These are phyloP conservation scores for Tilletia walkeri DNA, from an alignment of 1,284 basidiomycete genomes.

Conservation along the genomic window DNA sequence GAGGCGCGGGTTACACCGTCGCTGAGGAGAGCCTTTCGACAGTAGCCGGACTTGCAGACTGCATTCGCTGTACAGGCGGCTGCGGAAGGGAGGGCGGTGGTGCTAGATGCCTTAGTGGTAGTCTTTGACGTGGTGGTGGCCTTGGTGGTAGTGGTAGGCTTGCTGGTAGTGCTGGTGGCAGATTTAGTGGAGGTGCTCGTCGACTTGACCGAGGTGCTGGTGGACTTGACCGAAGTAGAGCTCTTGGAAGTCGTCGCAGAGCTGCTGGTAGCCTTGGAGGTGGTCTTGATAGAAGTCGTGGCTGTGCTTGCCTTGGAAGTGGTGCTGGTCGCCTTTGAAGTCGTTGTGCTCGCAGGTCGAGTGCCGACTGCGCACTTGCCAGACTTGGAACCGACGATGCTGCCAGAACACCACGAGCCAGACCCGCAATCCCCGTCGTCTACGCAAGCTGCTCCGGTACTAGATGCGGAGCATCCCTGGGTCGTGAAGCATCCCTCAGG, in stretches of 20 bases:
- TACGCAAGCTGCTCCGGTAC: background rate
- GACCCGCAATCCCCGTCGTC: background rate
- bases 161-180: background rate
- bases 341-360: background rate
- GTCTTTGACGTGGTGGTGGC: background rate
- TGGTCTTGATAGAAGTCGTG: background rate
- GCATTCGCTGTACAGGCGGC: constrained; percentile 1
- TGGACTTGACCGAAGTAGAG: background rate
- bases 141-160: background rate
- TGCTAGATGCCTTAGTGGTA: background rate
- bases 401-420: background rate
- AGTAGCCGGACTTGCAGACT: background rate
- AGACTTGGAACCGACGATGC: background rate
- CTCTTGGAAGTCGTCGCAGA: background rate
- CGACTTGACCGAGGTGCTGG: background rate
- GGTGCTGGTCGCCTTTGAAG: background rate
- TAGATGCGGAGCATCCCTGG: background rate
- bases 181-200: background rate
- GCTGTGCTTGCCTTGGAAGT: background rate
- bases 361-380: background rate
- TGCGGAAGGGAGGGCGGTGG: constrained; percentile 1
- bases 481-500: background rate
- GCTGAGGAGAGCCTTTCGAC: constrained; percentile 12
- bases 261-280: background rate
- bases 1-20: background rate